These are phyloP conservation scores for Suillus fuscotomentosus DNA, from an alignment of 768 basidiomycete genomes.

Conservation along the genomic window DNA sequence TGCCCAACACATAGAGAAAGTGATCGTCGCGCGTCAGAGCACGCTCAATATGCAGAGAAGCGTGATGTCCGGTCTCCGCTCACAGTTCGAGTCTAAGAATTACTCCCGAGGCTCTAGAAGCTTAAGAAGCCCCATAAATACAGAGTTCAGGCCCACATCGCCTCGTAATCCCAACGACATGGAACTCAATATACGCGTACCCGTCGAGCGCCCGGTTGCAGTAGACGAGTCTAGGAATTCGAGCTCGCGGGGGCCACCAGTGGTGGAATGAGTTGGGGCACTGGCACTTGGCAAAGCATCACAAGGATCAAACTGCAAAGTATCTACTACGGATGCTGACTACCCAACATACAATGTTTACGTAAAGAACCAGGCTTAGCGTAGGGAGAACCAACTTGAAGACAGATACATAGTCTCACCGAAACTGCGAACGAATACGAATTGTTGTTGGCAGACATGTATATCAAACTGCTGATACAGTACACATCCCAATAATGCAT, in stretches of 20 bases:
- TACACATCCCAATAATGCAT: no score
- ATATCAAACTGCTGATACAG: no score
- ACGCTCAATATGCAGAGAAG: not conserved
- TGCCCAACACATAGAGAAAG: not conserved
- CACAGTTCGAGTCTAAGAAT: not conserved
- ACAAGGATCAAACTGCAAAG: not conserved
- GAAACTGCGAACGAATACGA: constrained; percentile 16
- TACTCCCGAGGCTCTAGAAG: not conserved
- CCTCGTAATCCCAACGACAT: not conserved
- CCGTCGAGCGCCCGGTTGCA: not conserved
- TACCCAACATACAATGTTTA: not conserved
- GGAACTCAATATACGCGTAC: not conserved
- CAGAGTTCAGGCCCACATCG: not conserved
- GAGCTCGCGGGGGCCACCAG: no score
- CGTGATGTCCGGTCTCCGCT: not conserved
- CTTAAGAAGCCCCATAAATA: not conserved
- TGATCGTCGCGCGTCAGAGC: not conserved
- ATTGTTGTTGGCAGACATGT: constrained; percentile 12
- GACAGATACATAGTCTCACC: not conserved
- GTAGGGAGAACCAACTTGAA: no score
- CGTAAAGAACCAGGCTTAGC: not conserved
- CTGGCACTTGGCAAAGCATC: not conserved
- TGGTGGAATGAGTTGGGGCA: not conserved
- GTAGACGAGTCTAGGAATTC: not conserved
- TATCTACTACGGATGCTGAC: not conserved